phyloP scores from a whole-genome alignment of 164 flowering plant species.

The Vitis amurensis region DNA sequence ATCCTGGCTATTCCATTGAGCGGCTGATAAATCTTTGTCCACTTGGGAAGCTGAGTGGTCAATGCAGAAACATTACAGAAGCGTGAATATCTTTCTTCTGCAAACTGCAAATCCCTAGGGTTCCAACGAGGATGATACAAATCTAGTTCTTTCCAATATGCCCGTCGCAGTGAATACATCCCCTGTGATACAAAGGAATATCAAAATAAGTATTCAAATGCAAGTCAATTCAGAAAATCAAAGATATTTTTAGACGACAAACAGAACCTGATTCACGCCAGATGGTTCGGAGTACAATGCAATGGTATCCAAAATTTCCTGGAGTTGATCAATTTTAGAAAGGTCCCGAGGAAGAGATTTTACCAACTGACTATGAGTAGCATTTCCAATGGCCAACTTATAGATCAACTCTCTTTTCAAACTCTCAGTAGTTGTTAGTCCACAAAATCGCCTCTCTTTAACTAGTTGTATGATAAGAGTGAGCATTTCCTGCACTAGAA shows the following conservation, averaged over 20 bases:
- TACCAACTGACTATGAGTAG: conserved; percentile 87
- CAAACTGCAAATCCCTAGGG: conserved; percentile 82
- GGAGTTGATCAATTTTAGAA: conserved; percentile 65
- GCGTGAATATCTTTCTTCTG: conserved; percentile 89
- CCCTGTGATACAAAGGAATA: conserved; percentile 54
- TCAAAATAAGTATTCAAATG: not conserved
- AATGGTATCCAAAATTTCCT: conserved; percentile 62
- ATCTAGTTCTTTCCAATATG: conserved; percentile 88
- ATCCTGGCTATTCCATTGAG: conserved; percentile 62
- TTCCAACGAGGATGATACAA: conserved; percentile 94
- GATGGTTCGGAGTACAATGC: conserved; percentile 86
- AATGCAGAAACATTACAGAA: conserved; percentile 76
- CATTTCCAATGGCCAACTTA: conserved; percentile 81
- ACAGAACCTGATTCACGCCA: conserved; percentile 84
- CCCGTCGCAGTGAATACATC: conserved; percentile 70
- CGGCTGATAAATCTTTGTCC: conserved; percentile 81
- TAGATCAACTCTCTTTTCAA: conserved; percentile 78
- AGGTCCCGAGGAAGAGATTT: conserved; percentile 87
- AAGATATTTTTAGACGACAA: conserved; percentile 3
- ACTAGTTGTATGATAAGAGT: conserved; percentile 82
- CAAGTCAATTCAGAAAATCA: not conserved
- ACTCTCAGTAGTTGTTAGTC: conserved; percentile 67
- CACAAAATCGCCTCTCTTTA: conserved; percentile 86
- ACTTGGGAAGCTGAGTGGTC: conserved; percentile 76
- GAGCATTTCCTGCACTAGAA: conserved; percentile 86